Conservation (phyloP, 2,329 filamentous ascomycete species). For the Cylindrodendrum hubeiense region DNA sequence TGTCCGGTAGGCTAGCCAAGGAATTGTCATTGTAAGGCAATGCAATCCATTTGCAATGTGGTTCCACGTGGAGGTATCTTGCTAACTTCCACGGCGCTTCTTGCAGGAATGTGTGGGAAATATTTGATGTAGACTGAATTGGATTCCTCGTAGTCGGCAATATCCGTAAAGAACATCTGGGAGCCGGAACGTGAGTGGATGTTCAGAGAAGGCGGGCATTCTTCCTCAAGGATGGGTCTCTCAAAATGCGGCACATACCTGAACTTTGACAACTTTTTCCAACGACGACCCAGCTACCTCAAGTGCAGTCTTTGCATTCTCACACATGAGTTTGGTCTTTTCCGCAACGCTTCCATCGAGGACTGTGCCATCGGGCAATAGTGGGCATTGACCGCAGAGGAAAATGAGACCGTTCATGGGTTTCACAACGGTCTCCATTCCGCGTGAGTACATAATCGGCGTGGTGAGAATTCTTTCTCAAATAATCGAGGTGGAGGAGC, state of each 20-base stretch:
- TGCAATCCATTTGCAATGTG: too few relatives aligned
- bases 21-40: too few relatives aligned
- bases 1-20: too few relatives aligned
- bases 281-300: slow-evolving; percentile 1
- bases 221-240: too few relatives aligned
- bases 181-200: too few relatives aligned
- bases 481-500: too few relatives aligned
- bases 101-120: slow-evolving; percentile 8
- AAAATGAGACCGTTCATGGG: slow-evolving; percentile 3
- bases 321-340: slow-evolving; percentile 5
- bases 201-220: too few relatives aligned
- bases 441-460: too few relatives aligned
- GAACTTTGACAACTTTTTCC: slow-evolving; percentile 10
- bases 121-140: slow-evolving; percentile 11
- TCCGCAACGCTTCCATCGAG: slow-evolving; percentile 1
- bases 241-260: background rate
- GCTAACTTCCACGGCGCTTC: too few relatives aligned
- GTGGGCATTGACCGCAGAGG: slow-evolving; percentile 7
- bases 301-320: slow-evolving; percentile 6
- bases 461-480: too few relatives aligned
- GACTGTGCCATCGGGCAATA: background rate
- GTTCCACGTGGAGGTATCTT: too few relatives aligned
- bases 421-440: too few relatives aligned
- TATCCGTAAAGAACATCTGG: background rate
- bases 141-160: slow-evolving; percentile 6